Percentiles rank a stretch among this genome's conserved stretches.
Conservation (phyloP, 768 basidiomycete genomes). For the Mycena vitilis region DNA sequence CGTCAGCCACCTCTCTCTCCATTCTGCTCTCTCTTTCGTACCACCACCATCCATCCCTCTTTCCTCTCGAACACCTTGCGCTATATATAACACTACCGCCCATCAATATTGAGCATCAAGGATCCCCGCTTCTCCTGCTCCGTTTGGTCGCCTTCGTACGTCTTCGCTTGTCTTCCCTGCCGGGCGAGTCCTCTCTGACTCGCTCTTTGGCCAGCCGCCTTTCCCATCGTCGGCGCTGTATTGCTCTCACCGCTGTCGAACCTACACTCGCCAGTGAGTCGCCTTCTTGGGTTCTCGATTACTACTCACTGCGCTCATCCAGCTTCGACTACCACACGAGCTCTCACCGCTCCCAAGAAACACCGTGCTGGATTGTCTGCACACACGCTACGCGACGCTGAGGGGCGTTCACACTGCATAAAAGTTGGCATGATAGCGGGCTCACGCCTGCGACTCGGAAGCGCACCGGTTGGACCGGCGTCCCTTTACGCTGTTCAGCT, state of each 20-base stretch:
- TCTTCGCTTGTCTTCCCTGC: not conserved
- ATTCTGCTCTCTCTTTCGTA: not conserved
- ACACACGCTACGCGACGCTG: conserved; percentile 15
- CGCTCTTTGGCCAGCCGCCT: not conserved
- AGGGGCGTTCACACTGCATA: conserved; percentile 19
- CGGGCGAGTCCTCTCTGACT: not conserved
- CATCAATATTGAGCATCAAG: conserved; percentile 23
- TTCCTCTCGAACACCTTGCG: not conserved
- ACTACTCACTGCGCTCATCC: not conserved
- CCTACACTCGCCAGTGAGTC: not conserved
- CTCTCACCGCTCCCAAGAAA: conserved; percentile 11
- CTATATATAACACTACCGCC: conserved; percentile 28
- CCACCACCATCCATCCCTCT: conserved; percentile 4
- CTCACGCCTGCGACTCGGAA: conserved; percentile 18
- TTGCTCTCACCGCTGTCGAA: not conserved
- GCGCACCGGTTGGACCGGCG: conserved; percentile 13
- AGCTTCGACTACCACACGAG: conserved; percentile 1
- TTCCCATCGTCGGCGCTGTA: not conserved
- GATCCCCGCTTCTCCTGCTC: conserved; percentile 18
- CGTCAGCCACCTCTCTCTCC: conserved; percentile 1
- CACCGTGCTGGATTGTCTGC: conserved; percentile 1
- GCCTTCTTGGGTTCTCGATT: not conserved
- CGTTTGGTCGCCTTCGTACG: conserved; percentile 14
- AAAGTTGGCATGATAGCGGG: conserved; percentile 15
- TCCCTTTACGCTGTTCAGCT: conserved; percentile 12